Evolutionary conservation across 208 protist species (phyloP).

Genomic region (Trypanosoma lewisi): DNA sequence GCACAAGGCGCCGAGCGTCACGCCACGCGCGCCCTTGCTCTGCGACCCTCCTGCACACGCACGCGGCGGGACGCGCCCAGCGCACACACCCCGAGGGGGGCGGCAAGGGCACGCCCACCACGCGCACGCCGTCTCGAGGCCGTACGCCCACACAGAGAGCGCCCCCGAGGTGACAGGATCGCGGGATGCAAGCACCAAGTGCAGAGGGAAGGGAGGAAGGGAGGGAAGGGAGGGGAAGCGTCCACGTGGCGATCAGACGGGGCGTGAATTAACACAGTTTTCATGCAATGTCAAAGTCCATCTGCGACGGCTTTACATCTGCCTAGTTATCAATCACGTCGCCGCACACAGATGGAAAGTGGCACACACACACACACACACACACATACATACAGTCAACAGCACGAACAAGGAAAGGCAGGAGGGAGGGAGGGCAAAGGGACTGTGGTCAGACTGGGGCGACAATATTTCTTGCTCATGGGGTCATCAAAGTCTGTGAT

Average conservation of each 20-base stretch:
- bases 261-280: slow-evolving; percentile 27
- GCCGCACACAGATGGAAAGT: background rate
- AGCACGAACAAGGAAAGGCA: background rate
- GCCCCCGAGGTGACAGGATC: slow-evolving; percentile 33
- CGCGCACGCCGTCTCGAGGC: slow-evolving; percentile 13
- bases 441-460: slow-evolving; percentile 23
- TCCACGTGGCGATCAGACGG: slow-evolving; percentile 25
- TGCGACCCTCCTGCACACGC: slow-evolving; percentile 17
- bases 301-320: slow-evolving; percentile 47
- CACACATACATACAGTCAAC: background rate
- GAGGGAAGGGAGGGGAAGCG: background rate
- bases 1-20: slow-evolving; percentile 26
- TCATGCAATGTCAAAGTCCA: slow-evolving; percentile 32
- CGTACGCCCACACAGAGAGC: slow-evolving; percentile 31
- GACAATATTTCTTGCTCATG: slow-evolving; percentile 28
- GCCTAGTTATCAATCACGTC: slow-evolving; percentile 32
- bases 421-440: background rate
- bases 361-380: slow-evolving; percentile 20
- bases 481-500: slow-evolving; percentile 33
- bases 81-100: background rate
- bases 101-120: no score
- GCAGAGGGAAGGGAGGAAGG: background rate
- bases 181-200: background rate
- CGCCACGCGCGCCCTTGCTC: slow-evolving; percentile 27
- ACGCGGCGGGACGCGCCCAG: slow-evolving; percentile 5